A percentile compares a stretch with the other conserved stretches of the same genome.
Conservation (phyloP, 129 eudicot genomes). For the Silybum marianum region DNA sequence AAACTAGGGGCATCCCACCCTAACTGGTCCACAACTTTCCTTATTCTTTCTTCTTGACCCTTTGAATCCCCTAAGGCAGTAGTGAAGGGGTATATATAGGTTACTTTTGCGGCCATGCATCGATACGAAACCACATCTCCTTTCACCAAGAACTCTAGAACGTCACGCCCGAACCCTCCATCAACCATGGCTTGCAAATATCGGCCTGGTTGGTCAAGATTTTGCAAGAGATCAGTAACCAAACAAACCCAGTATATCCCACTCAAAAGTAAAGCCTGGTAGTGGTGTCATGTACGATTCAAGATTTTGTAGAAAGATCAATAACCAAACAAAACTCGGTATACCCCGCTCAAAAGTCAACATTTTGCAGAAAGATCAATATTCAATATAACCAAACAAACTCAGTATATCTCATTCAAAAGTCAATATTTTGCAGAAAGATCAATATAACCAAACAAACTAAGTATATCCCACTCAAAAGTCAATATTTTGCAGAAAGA, state of each 20-base stretch:
- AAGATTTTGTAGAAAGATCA: slow-evolving; percentile 9
- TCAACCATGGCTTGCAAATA: slow-evolving; percentile 84
- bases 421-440: slow-evolving; percentile 11
- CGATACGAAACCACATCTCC: slow-evolving; percentile 83
- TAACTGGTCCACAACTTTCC: slow-evolving; percentile 61
- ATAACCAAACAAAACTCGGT: neutral
- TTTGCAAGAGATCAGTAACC: slow-evolving; percentile 9
- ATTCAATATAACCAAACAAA: too few species aligned
- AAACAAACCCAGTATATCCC: neutral
- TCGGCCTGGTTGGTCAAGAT: slow-evolving; percentile 43
- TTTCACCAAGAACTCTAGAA: slow-evolving; percentile 73
- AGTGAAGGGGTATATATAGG: slow-evolving; percentile 88
- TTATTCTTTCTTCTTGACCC: slow-evolving; percentile 89
- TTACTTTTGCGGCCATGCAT: slow-evolving; percentile 90
- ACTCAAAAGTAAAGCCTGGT: neutral
- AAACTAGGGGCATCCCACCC: slow-evolving; percentile 96
- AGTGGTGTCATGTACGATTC: neutral
- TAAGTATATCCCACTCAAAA: neutral
- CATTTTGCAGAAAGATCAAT: too few species aligned
- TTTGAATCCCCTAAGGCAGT: slow-evolving; percentile 96
- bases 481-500: slow-evolving; percentile 2
- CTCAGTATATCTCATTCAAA: too few species aligned
- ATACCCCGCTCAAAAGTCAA: too few species aligned
- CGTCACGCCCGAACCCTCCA: slow-evolving; percentile 92
- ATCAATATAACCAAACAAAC: neutral